phyloP scores from a whole-genome alignment of 495 filamentous ascomycete species.

The Talaromyces borbonicus region DNA sequence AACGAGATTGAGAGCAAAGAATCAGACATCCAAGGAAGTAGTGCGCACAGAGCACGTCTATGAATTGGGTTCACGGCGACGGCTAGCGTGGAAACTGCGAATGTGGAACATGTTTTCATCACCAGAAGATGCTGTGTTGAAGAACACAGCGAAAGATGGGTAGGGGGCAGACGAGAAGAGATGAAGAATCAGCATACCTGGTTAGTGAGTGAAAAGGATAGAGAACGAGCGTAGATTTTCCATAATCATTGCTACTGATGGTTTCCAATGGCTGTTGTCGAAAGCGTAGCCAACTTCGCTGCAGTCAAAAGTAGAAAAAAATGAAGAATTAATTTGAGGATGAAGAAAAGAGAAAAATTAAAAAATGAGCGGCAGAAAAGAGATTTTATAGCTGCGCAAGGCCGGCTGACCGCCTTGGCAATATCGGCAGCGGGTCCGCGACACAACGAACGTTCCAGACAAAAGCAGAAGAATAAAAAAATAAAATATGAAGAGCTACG shows the following conservation, averaged over 20 bases:
- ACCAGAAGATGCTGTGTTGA: slow-evolving; percentile 13
- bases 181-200: slow-evolving; percentile 5
- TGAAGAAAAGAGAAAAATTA: neutral
- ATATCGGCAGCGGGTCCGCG: neutral
- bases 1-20: neutral
- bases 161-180: neutral
- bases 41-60: slow-evolving; percentile 36
- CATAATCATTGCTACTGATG: no score
- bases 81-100: slow-evolving; percentile 47
- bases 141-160: neutral
- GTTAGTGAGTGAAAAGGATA: neutral
- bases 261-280: no score
- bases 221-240: no score
- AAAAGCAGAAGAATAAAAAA: no score
- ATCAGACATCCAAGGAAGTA: slow-evolving; percentile 48
- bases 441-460: slow-evolving; percentile 1
- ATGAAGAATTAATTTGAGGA: no score
- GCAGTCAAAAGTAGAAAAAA: no score
- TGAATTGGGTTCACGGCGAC: slow-evolving; percentile 36
- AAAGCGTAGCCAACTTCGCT: no score
- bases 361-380: slow-evolving; percentile 1
- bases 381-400: slow-evolving; percentile 2
- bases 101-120: slow-evolving; percentile 44
- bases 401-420: neutral
- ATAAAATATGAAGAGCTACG: no score